Evolutionary conservation across 148 eudicot species (phyloP), one percentile per base, ranked within the genome.

Genomic region (Diospyros lotus): DNA sequence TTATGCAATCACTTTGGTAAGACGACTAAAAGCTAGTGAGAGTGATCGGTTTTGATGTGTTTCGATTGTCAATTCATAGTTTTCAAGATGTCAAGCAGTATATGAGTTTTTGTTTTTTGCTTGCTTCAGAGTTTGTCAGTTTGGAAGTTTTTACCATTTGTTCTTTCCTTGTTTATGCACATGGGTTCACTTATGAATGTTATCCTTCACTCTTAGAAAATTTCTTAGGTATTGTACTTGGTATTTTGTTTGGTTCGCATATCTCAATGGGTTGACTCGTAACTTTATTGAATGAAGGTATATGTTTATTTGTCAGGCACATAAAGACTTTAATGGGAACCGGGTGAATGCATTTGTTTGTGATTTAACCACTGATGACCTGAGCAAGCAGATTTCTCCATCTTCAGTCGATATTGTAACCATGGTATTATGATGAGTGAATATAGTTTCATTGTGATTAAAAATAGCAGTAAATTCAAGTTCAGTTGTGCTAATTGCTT

Each of bases 391-490:
- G 68, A 81, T 95, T 58, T 80, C 86, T 80, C 91, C 93, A 53
- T 86, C 91, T 66, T 95, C 99, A 71, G 97, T 95, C 69, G 99
- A 95, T 82, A 78, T 95, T 71, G 96, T 95, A 58, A 92, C 99
- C 76, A 95, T 95, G 99, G 99, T 95, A 95, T 70, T 78, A 53
- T 52, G 54, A 66, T 76, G n/a, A 64, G 48, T 15, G 51, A 13
- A 13, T 41, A 41, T 74, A 17, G 48, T 64, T 65, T 0, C 9
- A 18, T 39, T 40, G 41, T 64, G 17, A 9, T 42, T 51, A 46
- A 53, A 28, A 28, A 40, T 14, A 4, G 58, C 63, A 50, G 76
- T 51, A 58, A 18, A n/a, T 73, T 53, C 61, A 63, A 9, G 15
- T 44, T 74, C 13, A 3, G 40, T 74, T 15, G 39, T 73, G 45